Evolutionary conservation across 371 early-diverging fungal genomes (phyloP).

Genomic region (Mucor mucedo): DNA sequence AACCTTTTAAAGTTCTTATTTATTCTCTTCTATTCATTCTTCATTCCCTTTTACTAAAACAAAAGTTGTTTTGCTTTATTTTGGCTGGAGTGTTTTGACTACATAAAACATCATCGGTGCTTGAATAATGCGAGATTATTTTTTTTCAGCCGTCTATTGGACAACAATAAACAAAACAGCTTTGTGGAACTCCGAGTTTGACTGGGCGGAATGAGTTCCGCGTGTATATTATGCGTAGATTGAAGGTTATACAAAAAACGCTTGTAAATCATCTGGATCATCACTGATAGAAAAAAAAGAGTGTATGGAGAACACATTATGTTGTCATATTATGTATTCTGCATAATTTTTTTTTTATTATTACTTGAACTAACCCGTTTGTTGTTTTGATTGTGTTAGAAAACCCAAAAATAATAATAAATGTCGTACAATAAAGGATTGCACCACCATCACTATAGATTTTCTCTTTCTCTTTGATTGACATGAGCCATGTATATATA

Average conservation of each 20-base stretch:
- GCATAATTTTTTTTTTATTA: not conserved
- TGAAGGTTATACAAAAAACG: not conserved
- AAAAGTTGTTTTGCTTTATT: too few relatives aligned
- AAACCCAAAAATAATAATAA: not conserved
- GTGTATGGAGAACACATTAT: slow-evolving; percentile 1
- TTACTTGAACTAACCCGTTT: too few relatives aligned
- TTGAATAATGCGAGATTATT: not conserved
- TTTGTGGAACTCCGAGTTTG: slow-evolving; percentile 4
- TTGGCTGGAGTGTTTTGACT: not conserved
- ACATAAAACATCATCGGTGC: not conserved
- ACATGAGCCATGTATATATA: not conserved
- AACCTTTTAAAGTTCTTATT: not conserved
- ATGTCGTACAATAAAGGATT: not conserved
- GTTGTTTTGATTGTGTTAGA: not conserved
- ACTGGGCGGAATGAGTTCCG: slow-evolving; percentile 2
- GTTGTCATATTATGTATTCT: slow-evolving; percentile 3
- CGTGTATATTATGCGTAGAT: not conserved
- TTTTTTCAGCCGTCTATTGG: not conserved
- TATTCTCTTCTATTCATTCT: not conserved
- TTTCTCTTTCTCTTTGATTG: not conserved
- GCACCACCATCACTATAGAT: not conserved
- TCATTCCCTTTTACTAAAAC: too few relatives aligned
- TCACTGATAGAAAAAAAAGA: not conserved
- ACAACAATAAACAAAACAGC: not conserved
- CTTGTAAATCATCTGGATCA: not conserved